phyloP scores from a whole-genome alignment of 768 basidiomycete genomes.

The Lactarius tabidus region DNA sequence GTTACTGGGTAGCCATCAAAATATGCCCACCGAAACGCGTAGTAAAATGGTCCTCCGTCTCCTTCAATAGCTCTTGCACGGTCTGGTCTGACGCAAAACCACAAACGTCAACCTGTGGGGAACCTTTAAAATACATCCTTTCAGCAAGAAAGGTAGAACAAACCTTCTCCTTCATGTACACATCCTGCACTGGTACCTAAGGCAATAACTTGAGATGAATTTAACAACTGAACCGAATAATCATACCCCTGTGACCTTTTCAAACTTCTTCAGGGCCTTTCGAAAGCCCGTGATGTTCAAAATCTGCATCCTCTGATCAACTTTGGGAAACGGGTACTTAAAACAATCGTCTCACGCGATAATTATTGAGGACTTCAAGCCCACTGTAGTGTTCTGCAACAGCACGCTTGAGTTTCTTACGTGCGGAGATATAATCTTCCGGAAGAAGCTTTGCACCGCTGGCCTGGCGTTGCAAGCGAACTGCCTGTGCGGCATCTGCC shows the following conservation, averaged over 20 bases:
- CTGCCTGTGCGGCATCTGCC: conserved; percentile 4
- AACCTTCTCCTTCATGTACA: conserved; percentile 84
- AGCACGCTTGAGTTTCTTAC: conserved; percentile 79
- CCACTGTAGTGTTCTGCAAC: conserved; percentile 79
- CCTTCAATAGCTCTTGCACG: conserved; percentile 63
- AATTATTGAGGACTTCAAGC: conserved; percentile 83
- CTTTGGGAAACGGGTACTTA: conserved; percentile 11
- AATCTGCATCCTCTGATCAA: conserved; percentile 42
- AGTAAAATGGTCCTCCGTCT: conserved; percentile 77
- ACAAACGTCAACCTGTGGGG: conserved; percentile 56
- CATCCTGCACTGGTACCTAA: conserved; percentile 64
- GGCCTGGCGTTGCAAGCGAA: conserved; percentile 1
- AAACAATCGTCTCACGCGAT: conserved; percentile 53
- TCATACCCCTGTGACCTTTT: conserved; percentile 66
- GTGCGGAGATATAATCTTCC: conserved; percentile 80
- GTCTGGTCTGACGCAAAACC: conserved; percentile 60
- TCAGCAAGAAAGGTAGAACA: neutral
- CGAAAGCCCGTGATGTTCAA: conserved; percentile 89
- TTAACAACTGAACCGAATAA: neutral
- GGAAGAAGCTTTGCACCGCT: conserved; percentile 43
- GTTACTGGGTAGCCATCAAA: too few species aligned
- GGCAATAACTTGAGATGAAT: neutral
- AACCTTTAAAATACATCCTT: neutral
- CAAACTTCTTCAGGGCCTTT: conserved; percentile 83
- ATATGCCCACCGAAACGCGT: conserved; percentile 61